Evolutionary conservation across 176 grass and related monocot genomes (phyloP), one percentile per base, ranked within the genome.

Genomic region (Avena atlantica): DNA sequence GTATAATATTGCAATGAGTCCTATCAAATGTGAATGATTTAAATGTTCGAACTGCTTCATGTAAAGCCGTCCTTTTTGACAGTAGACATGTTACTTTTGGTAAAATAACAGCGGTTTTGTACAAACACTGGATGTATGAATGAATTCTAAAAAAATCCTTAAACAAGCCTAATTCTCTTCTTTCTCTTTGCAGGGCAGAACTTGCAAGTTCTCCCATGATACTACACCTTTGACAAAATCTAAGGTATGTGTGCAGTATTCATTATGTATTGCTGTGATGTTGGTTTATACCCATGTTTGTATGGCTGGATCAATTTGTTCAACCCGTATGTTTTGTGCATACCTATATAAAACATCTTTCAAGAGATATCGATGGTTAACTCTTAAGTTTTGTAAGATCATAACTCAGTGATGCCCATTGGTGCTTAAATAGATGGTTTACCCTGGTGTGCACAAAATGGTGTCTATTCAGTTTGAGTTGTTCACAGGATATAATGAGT

Each of bases 121-220:
- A 48, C 10, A 78, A 70, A 68, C 9, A 70, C 36, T 58, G 10
- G 49, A 51, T 74, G 45, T 19, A 11, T 69, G 36, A 70, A 62
- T n/a, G 72, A 64, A 13, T 88, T 34, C 23, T 85, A 74, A 7
- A 17, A 57, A 70, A 40, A 79, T 79, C 40, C 20, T 55, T 44
- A 15, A 68, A 51, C 8, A 48, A 76, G 40, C 44, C 21, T 79
- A 31, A 80, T 78, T 83, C 6, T 81, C 75, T 61, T 83, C 34
- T 72, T 80, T 87, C 40, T 89, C 58, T 87, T 91, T 55, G 56
- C 91, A 98, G 97, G 94, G 94, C 44, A 76, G 73, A 68, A 57
- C 82, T 53, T 98, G 97, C 89, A 99, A 94, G 76, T 99, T 89
- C 87, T 99, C 97, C 64, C 97, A 99, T 66, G 97, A 99, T 63